Percentiles rank a stretch among this genome's conserved stretches.
Evolutionary conservation across 768 basidiomycete species (phyloP).

Genomic region (Chiua virens): DNA sequence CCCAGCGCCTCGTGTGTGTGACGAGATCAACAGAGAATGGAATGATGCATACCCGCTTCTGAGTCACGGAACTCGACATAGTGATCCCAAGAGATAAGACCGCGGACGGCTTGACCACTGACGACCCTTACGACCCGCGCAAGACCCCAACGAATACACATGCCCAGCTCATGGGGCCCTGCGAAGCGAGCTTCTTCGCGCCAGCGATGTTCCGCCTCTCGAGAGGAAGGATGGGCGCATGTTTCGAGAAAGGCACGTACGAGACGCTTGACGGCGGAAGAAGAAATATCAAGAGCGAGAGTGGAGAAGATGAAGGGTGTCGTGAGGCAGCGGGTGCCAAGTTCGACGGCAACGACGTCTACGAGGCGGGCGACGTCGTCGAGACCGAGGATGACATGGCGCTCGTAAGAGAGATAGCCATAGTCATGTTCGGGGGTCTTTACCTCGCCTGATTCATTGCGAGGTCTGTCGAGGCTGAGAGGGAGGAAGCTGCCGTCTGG

Average conservation of each 20-base stretch:
- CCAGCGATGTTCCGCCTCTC: constrained; percentile 57
- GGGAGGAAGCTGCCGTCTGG: constrained; percentile 55
- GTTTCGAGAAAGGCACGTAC: constrained; percentile 80
- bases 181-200: constrained; percentile 83
- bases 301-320: constrained; percentile 92
- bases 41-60: constrained; percentile 67
- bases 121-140: constrained; percentile 73
- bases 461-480: constrained; percentile 50
- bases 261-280: constrained; percentile 71
- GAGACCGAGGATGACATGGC: constrained; percentile 75
- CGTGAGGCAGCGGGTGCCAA: constrained; percentile 71
- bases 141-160: constrained; percentile 92
- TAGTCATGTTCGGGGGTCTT: constrained; percentile 51
- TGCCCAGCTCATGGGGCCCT: constrained; percentile 83
- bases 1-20: constrained; percentile 21
- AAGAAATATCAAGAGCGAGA: constrained; percentile 81
- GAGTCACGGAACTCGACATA: constrained; percentile 81
- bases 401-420: constrained; percentile 71
- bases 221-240: constrained; percentile 38
- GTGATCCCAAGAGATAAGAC: constrained; percentile 80
- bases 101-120: constrained; percentile 72
- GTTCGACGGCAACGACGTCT: constrained; percentile 66
- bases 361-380: constrained; percentile 72
- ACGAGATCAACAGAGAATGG: constrained; percentile 19
- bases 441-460: constrained; percentile 38